A percentile compares a stretch with the other conserved stretches of the same genome.
Conservation (phyloP, 176 grass and related monocot genomes). For the Hsuehochloa calcarea region DNA sequence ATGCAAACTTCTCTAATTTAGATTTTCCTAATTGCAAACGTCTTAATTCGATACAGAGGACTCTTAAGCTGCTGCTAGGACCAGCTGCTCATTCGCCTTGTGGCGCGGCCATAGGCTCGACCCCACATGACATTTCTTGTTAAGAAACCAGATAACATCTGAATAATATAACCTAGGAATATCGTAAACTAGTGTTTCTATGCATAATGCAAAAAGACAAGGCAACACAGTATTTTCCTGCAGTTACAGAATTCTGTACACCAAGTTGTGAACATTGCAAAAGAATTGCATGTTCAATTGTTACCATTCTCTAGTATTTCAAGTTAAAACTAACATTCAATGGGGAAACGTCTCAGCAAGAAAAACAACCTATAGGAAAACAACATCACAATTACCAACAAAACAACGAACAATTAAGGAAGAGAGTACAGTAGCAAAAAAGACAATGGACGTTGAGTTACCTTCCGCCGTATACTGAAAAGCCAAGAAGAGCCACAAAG, state of each 20-base stretch:
- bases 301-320: too few relatives aligned
- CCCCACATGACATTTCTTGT: too few relatives aligned
- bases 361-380: constrained; percentile 63
- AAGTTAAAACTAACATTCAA: too few relatives aligned
- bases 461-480: constrained; percentile 92
- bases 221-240: neutral
- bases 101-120: too few relatives aligned
- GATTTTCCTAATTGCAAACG: too few relatives aligned
- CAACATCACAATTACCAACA: neutral
- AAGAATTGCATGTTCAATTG: neutral
- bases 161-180: neutral
- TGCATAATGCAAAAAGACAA: neutral
- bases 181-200: neutral
- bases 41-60: too few relatives aligned
- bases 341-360: constrained; percentile 92
- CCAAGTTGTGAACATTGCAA: neutral
- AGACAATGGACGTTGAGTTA: constrained; percentile 13
- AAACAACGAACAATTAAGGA: neutral
- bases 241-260: neutral
- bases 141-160: neutral
- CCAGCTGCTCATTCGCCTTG: too few relatives aligned
- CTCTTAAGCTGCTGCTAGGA: too few relatives aligned
- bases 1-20: too few relatives aligned
- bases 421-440: constrained; percentile 22
- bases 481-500: constrained; percentile 82